Evolutionary conservation across 129 eudicot species (phyloP).

Genomic region (Flaveria bidentis): DNA sequence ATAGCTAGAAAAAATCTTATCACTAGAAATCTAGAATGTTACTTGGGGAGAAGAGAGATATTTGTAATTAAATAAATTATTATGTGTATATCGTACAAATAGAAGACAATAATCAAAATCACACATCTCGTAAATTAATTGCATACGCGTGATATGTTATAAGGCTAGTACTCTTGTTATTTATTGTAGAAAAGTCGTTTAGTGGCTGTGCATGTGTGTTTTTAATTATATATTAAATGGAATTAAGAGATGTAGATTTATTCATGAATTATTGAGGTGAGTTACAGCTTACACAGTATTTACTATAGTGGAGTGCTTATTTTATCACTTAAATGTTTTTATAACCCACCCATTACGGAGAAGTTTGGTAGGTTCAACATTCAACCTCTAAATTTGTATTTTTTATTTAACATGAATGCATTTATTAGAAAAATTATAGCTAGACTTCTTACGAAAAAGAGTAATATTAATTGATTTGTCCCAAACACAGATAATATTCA

Average conservation of each 20-base stretch:
- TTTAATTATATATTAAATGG: conserved; percentile 23
- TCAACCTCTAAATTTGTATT: too few species aligned
- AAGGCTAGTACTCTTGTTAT: neutral
- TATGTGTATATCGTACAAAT: neutral
- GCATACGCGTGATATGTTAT: neutral
- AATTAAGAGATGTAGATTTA: conserved; percentile 21
- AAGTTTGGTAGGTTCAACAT: too few species aligned
- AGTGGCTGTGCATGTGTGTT: conserved; percentile 25
- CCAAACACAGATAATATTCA: too few species aligned
- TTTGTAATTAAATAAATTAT: neutral
- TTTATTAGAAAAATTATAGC: too few species aligned
- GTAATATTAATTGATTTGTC: too few species aligned
- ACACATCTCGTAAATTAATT: conserved; percentile 18
- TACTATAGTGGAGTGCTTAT: conserved; percentile 38
- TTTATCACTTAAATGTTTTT: conserved; percentile 24
- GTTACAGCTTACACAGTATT: conserved; percentile 28
- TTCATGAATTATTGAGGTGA: conserved; percentile 40
- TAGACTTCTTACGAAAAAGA: too few species aligned
- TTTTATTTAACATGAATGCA: too few species aligned
- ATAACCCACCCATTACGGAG: too few species aligned
- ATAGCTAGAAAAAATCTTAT: too few species aligned
- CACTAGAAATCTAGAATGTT: too few species aligned
- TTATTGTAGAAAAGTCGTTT: conserved; percentile 21
- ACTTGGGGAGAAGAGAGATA: too few species aligned
- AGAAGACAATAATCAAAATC: neutral